These are phyloP conservation scores for Ceratocystis ficicola DNA, from an alignment of 2,329 filamentous ascomycete species.

Conservation along the genomic window DNA sequence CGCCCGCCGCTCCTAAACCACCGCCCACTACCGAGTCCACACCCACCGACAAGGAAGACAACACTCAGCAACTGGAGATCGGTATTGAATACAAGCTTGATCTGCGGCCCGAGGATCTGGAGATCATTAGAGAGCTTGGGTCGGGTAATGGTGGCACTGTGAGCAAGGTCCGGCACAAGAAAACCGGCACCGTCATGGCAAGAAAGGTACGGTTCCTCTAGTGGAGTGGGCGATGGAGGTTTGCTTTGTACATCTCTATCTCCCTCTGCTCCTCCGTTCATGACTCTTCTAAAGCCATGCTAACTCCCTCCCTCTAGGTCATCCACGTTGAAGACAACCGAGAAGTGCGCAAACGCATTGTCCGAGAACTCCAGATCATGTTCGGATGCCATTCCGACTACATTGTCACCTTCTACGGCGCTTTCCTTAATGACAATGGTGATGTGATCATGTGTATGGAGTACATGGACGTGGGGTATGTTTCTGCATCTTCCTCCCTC, in stretches of 20 bases:
- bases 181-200: slow-evolving; percentile 93
- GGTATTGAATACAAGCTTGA: slow-evolving; percentile 95
- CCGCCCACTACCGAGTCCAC: slow-evolving; percentile 61
- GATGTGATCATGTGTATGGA: slow-evolving; percentile 99
- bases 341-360: slow-evolving; percentile 91
- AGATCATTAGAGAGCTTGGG: slow-evolving; percentile 87
- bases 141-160: slow-evolving; percentile 96
- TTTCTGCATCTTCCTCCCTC: slow-evolving; percentile 22
- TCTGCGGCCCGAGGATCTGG: slow-evolving; percentile 78
- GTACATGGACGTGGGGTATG: slow-evolving; percentile 97
- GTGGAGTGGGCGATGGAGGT: background rate
- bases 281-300: background rate
- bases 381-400: slow-evolving; percentile 94
- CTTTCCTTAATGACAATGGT: slow-evolving; percentile 89
- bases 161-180: slow-evolving; percentile 92
- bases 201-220: slow-evolving; percentile 58
- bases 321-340: slow-evolving; percentile 98
- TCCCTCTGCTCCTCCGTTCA: background rate
- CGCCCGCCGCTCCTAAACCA: slow-evolving; percentile 60
- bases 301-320: slow-evolving; percentile 43
- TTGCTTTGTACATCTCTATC: background rate
- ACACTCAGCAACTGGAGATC: slow-evolving; percentile 65
- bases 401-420: slow-evolving; percentile 96
- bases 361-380: slow-evolving; percentile 95
- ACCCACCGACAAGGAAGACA: slow-evolving; percentile 47